These are phyloP conservation scores for Erysiphe pulchra DNA, from an alignment of 2,329 filamentous ascomycete species.

Conservation along the genomic window DNA sequence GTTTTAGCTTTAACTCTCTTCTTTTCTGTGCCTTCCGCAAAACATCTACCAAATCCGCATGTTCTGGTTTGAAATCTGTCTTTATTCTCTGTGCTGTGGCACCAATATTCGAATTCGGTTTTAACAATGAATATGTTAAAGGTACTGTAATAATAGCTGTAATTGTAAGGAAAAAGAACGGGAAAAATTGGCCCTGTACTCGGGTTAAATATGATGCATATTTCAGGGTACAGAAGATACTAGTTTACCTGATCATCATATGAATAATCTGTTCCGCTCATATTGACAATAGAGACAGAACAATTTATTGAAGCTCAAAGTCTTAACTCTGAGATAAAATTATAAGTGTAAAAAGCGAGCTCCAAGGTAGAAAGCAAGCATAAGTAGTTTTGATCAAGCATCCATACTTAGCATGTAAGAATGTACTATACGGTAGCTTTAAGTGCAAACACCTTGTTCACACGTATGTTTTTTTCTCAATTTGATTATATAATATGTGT, in stretches of 20 bases:
- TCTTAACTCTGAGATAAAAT: background rate
- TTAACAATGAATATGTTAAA: conserved; percentile 68
- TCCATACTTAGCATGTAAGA: too few relatives aligned
- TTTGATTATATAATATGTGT: too few relatives aligned
- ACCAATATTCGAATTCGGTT: conserved; percentile 49
- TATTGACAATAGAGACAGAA: conserved; percentile 5
- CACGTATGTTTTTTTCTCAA: too few relatives aligned
- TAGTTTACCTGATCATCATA: conserved; percentile 72
- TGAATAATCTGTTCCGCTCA: conserved; percentile 50
- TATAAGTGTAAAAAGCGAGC: too few relatives aligned
- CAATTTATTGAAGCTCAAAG: background rate
- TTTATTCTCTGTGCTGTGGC: conserved; percentile 62
- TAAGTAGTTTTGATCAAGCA: too few relatives aligned
- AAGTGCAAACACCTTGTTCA: too few relatives aligned
- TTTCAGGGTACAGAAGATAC: background rate
- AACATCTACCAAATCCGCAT: conserved; percentile 60
- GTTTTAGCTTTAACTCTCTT: conserved; percentile 70
- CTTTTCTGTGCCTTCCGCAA: conserved; percentile 72
- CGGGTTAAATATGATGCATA: conserved; percentile 3
- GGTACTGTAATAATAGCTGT: conserved; percentile 70
- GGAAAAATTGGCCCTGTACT: conserved; percentile 75
- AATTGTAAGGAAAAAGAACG: conserved; percentile 90
- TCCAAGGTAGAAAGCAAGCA: too few relatives aligned
- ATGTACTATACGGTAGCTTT: too few relatives aligned
- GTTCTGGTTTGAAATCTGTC: conserved; percentile 53